These are phyloP conservation scores for Globisporangium splendens DNA, from an alignment of 352 stramenopile genomes.

Conservation along the genomic window DNA sequence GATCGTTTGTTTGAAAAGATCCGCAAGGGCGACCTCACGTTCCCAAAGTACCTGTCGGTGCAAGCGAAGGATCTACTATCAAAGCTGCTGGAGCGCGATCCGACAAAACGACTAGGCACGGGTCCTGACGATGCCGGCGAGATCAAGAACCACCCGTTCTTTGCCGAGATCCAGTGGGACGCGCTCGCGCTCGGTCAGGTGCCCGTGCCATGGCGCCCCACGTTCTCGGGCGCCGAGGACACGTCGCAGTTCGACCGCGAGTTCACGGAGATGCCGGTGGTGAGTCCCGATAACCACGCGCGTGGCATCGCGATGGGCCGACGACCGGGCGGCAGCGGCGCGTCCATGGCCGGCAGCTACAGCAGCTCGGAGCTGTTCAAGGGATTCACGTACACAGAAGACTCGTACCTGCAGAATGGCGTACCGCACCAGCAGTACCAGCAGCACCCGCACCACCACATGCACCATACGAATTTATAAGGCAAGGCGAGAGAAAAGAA, in stretches of 20 bases:
- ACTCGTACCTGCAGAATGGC: constrained; percentile 69
- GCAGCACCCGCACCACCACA: constrained; percentile 4
- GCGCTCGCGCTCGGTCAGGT: constrained; percentile 54
- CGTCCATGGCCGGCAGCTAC: constrained; percentile 38
- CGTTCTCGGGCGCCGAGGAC: constrained; percentile 92
- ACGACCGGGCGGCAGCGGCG: constrained; percentile 33
- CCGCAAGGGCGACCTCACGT: constrained; percentile 91
- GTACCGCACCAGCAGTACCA: constrained; percentile 21
- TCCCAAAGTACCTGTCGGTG: constrained; percentile 92
- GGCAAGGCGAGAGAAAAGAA: not conserved
- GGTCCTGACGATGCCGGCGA: constrained; percentile 74
- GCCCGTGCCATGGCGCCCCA: constrained; percentile 89
- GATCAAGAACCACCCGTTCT: constrained; percentile 85
- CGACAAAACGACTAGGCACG: constrained; percentile 90
- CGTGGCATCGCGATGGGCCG: constrained; percentile 56
- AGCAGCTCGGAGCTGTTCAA: constrained; percentile 76
- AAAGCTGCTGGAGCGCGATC: constrained; percentile 94
- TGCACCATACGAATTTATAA: constrained; percentile 45
- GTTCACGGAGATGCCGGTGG: constrained; percentile 96
- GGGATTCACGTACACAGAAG: constrained; percentile 85
- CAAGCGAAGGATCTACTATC: constrained; percentile 85
- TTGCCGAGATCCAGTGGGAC: constrained; percentile 79
- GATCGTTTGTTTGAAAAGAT: constrained; percentile 98
- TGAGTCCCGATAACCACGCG: constrained; percentile 86
- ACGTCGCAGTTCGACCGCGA: constrained; percentile 98